Evolutionary conservation across 768 basidiomycete species (phyloP).

Genomic region (Pulveroboletus ravenelii): DNA sequence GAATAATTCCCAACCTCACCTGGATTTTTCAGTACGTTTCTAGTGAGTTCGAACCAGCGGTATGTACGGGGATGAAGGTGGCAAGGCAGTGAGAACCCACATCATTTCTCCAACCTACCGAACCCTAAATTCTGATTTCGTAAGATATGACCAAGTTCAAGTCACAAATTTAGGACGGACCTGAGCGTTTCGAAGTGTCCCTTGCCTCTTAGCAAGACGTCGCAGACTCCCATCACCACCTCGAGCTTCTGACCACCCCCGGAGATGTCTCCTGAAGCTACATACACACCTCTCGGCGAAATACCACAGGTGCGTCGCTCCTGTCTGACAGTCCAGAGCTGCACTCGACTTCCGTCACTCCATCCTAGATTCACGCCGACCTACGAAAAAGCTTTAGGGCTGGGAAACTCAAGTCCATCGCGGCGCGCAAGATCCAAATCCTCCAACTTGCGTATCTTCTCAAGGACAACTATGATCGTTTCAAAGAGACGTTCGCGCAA

Average conservation of each 20-base stretch:
- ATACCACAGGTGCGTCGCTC: constrained; percentile 42
- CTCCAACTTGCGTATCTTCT: constrained; percentile 69
- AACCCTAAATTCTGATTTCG: too few species aligned
- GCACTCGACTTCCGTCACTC: not conserved
- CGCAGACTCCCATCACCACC: not conserved
- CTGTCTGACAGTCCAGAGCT: not conserved
- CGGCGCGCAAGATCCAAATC: constrained; percentile 70
- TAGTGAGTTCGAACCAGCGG: too few species aligned
- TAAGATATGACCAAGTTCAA: not conserved
- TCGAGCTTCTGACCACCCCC: too few species aligned
- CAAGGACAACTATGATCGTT: constrained; percentile 62
- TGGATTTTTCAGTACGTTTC: too few species aligned
- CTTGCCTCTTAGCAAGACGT: not conserved
- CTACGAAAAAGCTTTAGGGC: constrained; percentile 55
- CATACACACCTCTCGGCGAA: constrained; percentile 49
- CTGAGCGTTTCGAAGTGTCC: too few species aligned
- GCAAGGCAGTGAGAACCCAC: too few species aligned
- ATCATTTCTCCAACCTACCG: too few species aligned
- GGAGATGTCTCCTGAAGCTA: constrained; percentile 29
- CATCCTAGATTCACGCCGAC: constrained; percentile 48
- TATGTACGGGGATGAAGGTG: too few species aligned
- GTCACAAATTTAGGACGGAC: too few species aligned
- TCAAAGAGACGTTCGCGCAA: constrained; percentile 50
- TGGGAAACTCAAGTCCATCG: constrained; percentile 62
- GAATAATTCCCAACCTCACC: too few species aligned